These are phyloP conservation scores for Tympanopsis confertula DNA, from an alignment of 2,329 filamentous ascomycete genomes.

Conservation along the genomic window DNA sequence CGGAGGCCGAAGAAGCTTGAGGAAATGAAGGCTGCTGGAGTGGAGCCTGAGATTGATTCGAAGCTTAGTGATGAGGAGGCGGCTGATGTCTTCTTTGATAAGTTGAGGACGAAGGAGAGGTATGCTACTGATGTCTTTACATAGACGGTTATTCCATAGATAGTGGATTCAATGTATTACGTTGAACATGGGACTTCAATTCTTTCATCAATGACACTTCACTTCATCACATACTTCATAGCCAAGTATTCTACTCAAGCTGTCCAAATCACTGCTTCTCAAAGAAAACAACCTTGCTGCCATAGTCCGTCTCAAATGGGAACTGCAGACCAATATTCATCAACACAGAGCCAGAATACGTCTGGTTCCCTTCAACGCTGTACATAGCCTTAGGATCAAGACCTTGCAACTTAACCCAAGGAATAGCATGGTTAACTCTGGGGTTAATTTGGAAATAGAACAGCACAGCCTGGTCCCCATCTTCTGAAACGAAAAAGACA, in stretches of 20 bases:
- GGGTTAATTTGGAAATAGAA: conserved; percentile 49
- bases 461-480: conserved; percentile 34
- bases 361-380: conserved; percentile 34
- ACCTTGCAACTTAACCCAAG: conserved; percentile 41
- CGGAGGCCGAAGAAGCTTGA: conserved; percentile 12
- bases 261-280: conserved; percentile 24
- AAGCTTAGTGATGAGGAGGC: conserved; percentile 25
- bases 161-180: no score
- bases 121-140: conserved; percentile 1
- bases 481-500: conserved; percentile 42
- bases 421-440: conserved; percentile 37
- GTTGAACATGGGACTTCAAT: no score
- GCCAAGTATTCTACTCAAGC: neutral
- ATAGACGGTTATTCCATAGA: no score
- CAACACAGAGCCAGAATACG: conserved; percentile 43
- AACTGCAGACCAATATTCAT: conserved; percentile 51
- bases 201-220: no score
- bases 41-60: conserved; percentile 19
- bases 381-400: conserved; percentile 42
- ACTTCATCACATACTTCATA: no score
- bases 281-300: conserved; percentile 43
- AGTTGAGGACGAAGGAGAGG: neutral
- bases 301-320: conserved; percentile 37
- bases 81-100: conserved; percentile 21
- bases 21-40: conserved; percentile 3